Conservation (phyloP, 768 basidiomycete species). For the Lactarius pseudohatsudake region DNA sequence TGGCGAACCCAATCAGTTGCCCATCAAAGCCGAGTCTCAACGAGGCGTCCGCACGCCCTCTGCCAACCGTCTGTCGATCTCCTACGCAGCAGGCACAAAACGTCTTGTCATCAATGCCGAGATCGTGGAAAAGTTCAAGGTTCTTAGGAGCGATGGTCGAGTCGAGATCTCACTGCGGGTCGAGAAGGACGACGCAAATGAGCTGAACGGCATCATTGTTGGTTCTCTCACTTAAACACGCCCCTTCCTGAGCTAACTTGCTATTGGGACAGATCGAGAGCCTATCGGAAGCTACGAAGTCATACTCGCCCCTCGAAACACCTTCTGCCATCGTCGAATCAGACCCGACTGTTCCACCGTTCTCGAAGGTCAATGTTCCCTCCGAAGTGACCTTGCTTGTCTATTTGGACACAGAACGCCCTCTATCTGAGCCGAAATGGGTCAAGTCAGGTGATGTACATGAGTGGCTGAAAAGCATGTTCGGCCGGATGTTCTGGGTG, state of each 20-base stretch:
- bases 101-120: slow-evolving; percentile 88
- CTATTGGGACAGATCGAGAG: slow-evolving; percentile 64
- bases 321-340: slow-evolving; percentile 43
- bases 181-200: slow-evolving; percentile 52
- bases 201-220: slow-evolving; percentile 76
- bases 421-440: slow-evolving; percentile 96
- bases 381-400: slow-evolving; percentile 63
- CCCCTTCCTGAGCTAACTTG: background rate
- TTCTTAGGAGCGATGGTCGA: slow-evolving; percentile 79
- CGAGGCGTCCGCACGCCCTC: slow-evolving; percentile 52
- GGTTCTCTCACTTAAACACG: slow-evolving; percentile 34
- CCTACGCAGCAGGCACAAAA: slow-evolving; percentile 86
- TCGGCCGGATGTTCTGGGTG: slow-evolving; percentile 86
- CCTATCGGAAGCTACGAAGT: slow-evolving; percentile 67
- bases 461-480: slow-evolving; percentile 89
- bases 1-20: slow-evolving; percentile 22
- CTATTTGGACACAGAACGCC: slow-evolving; percentile 83
- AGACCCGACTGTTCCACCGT: slow-evolving; percentile 73
- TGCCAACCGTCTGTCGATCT: slow-evolving; percentile 88
- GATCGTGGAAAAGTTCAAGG: slow-evolving; percentile 75
- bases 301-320: slow-evolving; percentile 61
- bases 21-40: slow-evolving; percentile 34
- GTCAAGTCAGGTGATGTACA: slow-evolving; percentile 92
- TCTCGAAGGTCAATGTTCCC: slow-evolving; percentile 54
- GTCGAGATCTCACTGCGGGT: slow-evolving; percentile 78